phyloP scores from a whole-genome alignment of 495 filamentous ascomycete species.

The Lasiosphaeris hirsuta region DNA sequence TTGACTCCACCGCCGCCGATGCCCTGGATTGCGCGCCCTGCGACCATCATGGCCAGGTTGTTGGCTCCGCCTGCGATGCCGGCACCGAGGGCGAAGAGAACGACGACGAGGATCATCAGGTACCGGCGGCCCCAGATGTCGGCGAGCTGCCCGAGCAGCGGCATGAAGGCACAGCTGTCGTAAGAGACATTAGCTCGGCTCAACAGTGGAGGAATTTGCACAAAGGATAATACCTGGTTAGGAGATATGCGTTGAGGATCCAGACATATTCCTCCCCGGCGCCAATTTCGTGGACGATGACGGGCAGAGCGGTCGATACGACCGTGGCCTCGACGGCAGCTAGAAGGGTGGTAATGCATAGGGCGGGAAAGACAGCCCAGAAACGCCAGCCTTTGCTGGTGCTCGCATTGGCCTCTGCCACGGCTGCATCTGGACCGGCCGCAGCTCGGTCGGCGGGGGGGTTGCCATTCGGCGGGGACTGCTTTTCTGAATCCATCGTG shows the following conservation, averaged over 20 bases:
- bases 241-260: constrained; percentile 40
- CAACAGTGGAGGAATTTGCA: too few species aligned
- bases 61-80: constrained; percentile 16
- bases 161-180: constrained; percentile 15
- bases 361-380: constrained; percentile 15
- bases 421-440: too few species aligned
- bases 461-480: too few species aligned
- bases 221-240: too few species aligned
- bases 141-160: constrained; percentile 17
- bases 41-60: constrained; percentile 58
- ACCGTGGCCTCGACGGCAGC: constrained; percentile 40
- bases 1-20: constrained; percentile 73
- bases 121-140: constrained; percentile 20
- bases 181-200: too few species aligned
- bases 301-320: constrained; percentile 41
- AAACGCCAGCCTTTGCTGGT: constrained; percentile 13
- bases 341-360: constrained; percentile 19
- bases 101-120: constrained; percentile 14
- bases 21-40: constrained; percentile 72
- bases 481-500: too few species aligned
- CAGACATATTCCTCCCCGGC: constrained; percentile 48
- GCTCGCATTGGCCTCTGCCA: too few species aligned
- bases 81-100: constrained; percentile 38
- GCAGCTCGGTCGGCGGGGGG: too few species aligned
- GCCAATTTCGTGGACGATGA: constrained; percentile 30